These are phyloP conservation scores for Acanthamoeba rhysodes DNA, from an alignment of 208 protist genomes.

Conservation along the genomic window DNA sequence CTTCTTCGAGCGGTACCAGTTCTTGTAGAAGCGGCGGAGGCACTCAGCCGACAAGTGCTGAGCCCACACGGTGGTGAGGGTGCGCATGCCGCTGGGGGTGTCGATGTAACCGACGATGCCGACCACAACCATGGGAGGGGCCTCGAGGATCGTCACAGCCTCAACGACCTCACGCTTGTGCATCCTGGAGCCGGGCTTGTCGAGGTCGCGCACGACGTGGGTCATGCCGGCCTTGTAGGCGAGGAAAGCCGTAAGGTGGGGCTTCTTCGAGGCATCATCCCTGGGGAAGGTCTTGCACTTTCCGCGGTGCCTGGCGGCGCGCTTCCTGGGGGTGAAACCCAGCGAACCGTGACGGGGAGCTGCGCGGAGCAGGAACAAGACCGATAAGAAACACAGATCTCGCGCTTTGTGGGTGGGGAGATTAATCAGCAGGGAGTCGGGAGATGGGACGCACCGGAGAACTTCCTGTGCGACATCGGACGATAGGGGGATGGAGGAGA, in stretches of 20 bases:
- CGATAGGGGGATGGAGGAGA: slow-evolving; percentile 35
- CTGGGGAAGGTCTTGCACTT: slow-evolving; percentile 94
- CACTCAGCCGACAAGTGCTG: slow-evolving; percentile 96
- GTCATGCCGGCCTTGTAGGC: slow-evolving; percentile 99
- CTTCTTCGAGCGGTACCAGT: slow-evolving; percentile 98
- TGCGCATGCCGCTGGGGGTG: slow-evolving; percentile 97
- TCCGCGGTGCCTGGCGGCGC: slow-evolving; percentile 95
- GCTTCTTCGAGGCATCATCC: slow-evolving; percentile 95
- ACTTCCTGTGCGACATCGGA: slow-evolving; percentile 72
- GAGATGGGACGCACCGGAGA: slow-evolving; percentile 29
- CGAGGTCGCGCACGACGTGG: slow-evolving; percentile 99
- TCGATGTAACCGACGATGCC: slow-evolving; percentile 99
- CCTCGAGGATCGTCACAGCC: slow-evolving; percentile 99
- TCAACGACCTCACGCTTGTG: slow-evolving; percentile 99
- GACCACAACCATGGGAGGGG: slow-evolving; percentile 98
- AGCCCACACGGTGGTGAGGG: slow-evolving; percentile 99
- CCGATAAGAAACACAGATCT: not conserved
- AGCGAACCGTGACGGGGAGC: slow-evolving; percentile 98
- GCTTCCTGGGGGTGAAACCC: slow-evolving; percentile 98
- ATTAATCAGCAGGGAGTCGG: not conserved
- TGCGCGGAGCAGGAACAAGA: not conserved
- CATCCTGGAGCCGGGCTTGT: slow-evolving; percentile 95
- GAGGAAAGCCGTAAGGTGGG: slow-evolving; percentile 98
- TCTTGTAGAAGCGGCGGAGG: slow-evolving; percentile 99
- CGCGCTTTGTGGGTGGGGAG: too few relatives aligned